Conservation (phyloP, 495 filamentous ascomycete species). For the Aspergillus diversus region DNA sequence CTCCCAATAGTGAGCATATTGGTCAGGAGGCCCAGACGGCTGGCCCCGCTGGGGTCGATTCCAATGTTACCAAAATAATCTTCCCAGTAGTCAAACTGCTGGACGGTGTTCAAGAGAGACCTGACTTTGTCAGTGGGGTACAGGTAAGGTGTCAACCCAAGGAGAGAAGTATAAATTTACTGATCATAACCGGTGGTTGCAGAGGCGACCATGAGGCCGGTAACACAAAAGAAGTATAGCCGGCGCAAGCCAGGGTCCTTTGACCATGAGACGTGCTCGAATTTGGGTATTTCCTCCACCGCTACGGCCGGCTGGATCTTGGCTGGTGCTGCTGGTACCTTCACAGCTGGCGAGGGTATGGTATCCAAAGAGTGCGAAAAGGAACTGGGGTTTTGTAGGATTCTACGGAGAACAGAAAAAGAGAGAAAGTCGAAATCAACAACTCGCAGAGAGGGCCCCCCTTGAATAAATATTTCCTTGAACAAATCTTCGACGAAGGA, state of each 20-base stretch:
- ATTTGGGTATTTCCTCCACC: neutral
- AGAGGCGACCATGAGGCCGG: neutral
- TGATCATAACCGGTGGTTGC: constrained; percentile 6
- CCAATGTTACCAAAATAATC: neutral
- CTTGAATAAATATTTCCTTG: too few relatives aligned
- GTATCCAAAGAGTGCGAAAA: too few relatives aligned
- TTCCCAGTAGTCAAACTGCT: neutral
- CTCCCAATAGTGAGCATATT: neutral
- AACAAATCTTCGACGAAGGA: too few relatives aligned
- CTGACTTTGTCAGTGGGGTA: neutral
- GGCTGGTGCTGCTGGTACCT: too few relatives aligned
- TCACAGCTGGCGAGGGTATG: too few relatives aligned
- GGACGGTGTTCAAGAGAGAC: neutral
- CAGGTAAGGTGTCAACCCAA: neutral
- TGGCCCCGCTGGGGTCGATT: neutral
- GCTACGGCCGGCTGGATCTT: too few relatives aligned
- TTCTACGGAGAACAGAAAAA: too few relatives aligned
- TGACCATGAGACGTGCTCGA: constrained; percentile 28
- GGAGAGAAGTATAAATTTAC: constrained; percentile 10
- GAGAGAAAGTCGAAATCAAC: too few relatives aligned
- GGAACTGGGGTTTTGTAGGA: too few relatives aligned
- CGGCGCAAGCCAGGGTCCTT: constrained; percentile 32
- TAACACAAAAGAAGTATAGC: constrained; percentile 27
- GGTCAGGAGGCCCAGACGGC: neutral
- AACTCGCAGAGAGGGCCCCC: too few relatives aligned